Base-by-base conservation (phyloP, 1,284 basidiomycete genomes). In the Marasmius tenuissimus region DNA sequence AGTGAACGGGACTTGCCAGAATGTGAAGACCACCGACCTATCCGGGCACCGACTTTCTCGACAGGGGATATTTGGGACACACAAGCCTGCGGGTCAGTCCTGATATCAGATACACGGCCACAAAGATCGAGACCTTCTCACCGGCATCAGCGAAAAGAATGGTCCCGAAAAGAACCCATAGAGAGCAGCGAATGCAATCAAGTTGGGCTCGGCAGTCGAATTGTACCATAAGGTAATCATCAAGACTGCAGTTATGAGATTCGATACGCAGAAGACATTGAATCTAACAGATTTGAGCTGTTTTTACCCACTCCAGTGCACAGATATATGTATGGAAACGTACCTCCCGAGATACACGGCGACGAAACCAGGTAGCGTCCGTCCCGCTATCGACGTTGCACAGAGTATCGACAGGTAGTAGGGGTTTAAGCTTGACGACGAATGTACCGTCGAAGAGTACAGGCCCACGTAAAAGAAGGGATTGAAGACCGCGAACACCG, bases 391-490 rank as follows among this genome's bases (percentile, higher is more conserved):
- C 20, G 68, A 65, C 5, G 66, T 63, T 37, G 69, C 69, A 50
- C 67, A 69, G 38, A 70, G 60, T 18, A 71, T 70, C 4, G 70
- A 45, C 18, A 71, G 62, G 48, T 69, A 69, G 58, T 70, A 70
- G 16, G 66, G 63, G 16, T 68, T 69, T 3, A 71, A 47, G 6
- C n/a, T 52, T 1, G 63, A 59, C 5, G 59, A 59, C 4, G 67
- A 67, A 58, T 65, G 62, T 12, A 66, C 66, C 1, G 62, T 61
- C 9, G 63, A 59, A 2, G 60, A 63, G 27, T 68, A 69, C 10
- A 68, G 49, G 4, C 68, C 69, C 42, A 71, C 65, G 54, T 70
- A 70, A 62, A 71, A 71, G 61, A 69, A 70, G 4, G 70, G 70
- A 50, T 69, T 71, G 64, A 70, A 69, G 0, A 67, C 61, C 3